Base-by-base conservation (phyloP, 768 basidiomycete genomes). In the Pulveroboletus sp. region DNA sequence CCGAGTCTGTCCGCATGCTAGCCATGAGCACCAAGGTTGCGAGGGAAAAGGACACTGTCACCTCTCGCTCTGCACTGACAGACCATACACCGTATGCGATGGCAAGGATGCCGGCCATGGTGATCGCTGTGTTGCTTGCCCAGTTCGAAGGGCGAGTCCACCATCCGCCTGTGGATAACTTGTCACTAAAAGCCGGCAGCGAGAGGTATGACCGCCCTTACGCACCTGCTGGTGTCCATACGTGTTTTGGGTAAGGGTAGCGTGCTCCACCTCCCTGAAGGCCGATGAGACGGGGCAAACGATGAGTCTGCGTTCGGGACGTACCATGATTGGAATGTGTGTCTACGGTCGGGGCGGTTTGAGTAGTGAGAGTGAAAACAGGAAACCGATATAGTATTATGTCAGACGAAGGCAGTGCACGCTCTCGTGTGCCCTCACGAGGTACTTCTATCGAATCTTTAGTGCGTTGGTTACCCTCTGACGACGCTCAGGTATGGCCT, bases 231-330 rank as follows among this genome's bases (percentile, higher is more conserved):
- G 94, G 93, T 21, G 92, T 86, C 91, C 92, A 97, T 48, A 96
- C 93, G 63, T 88, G 80, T 76, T 93, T 94, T 30, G 92, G 93
- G 68, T 86, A 96, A 8, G 93, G 91, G 77, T 90, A 96, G 72
- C 90, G 83, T 47, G 73, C 80, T 55, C 87, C 88, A 71, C 88
- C 89, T 40, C 89, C 89, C 89, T 21, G 21, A 21, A 21, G 2
- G 21, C 21, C 4, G 21, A 21, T 21, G 21, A 21, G 21, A 21
- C 21, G 21, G 2, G 21, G 21, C 21, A 21, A 21, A 21, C 21
- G 21, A 21, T 21, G 21, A 4, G 21, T 4, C 21, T 21, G 21
- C 4, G 21, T 21, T 21, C 21, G 21, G 21, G 21, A 21, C 21
- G 21, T 21, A 21, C 21, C 21, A 21, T 21, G 21, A 21, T 21